A percentile compares a stretch with the other conserved stretches of the same genome.
Conservation (phyloP, 1,139 yeast species). For the Geotrichum bryndzae region DNA sequence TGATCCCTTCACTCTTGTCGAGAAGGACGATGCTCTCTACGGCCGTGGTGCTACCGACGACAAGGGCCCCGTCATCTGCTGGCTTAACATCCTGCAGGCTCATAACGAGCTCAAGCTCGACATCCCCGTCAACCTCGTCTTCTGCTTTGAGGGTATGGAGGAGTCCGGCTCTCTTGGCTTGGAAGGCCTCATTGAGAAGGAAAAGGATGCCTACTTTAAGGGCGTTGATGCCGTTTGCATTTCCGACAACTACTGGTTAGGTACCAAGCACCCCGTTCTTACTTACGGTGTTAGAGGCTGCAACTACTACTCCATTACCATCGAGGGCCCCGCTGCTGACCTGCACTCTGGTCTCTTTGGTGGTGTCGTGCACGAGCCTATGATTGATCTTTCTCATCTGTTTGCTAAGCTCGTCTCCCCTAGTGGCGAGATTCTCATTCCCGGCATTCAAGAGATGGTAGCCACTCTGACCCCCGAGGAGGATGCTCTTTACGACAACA, state of each 20-base stretch:
- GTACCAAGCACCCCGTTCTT: constrained; percentile 91
- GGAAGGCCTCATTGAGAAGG: constrained; percentile 71
- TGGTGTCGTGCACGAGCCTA: constrained; percentile 95
- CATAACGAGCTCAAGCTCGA: constrained; percentile 79
- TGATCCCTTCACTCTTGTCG: constrained; percentile 75
- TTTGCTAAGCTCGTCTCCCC: constrained; percentile 65
- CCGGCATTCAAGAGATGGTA: constrained; percentile 89
- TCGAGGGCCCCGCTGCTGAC: constrained; percentile 94
- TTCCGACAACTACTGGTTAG: constrained; percentile 97
- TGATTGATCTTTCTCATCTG: constrained; percentile 82
- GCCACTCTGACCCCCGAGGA: constrained; percentile 84
- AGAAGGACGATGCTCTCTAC: constrained; percentile 57
- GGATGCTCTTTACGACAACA: constrained; percentile 68
- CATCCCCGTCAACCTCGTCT: constrained; percentile 85
- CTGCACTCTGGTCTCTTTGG: constrained; percentile 97
- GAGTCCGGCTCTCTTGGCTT: constrained; percentile 94
- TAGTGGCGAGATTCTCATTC: constrained; percentile 74
- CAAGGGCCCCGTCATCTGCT: constrained; percentile 95
- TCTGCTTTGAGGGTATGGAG: constrained; percentile 98
- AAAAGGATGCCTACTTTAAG: constrained; percentile 73
- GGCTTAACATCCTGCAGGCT: constrained; percentile 92
- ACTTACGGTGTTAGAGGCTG: constrained; percentile 98
- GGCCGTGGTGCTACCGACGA: constrained; percentile 98
- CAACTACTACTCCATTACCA: constrained; percentile 76
- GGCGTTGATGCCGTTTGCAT: constrained; percentile 92